Evolutionary conservation across 2,329 filamentous ascomycete genomes (phyloP), one percentile per base, ranked within the genome.

Genomic region (Phialophora macrospora): DNA sequence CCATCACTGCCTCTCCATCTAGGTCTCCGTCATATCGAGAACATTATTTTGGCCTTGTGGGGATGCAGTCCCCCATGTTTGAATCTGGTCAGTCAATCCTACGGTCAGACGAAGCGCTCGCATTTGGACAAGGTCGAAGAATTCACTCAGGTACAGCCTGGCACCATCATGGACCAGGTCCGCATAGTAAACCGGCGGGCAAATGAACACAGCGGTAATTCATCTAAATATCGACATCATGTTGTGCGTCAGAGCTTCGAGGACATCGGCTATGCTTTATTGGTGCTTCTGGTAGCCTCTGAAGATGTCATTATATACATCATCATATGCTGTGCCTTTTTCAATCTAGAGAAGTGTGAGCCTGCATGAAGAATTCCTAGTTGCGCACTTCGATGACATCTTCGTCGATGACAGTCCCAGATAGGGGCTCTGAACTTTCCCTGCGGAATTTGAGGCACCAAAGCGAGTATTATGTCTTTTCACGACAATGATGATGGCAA

Each of bases 401-500:
- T 34, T 92, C 89, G 76, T 97, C 93, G 52, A 97, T 91, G 0
- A 97, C 85, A 0, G 93, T 96, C 20, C 93, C 93, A n/a, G 14
- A 44, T 87, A 88, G 64, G 82, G 2, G 89, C 84, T 71, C 96
- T 96, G n/a, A 84, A 83, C 17, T n/a, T n/a, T 8, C 17, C 1
- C 75, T 67, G 4, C 80, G 72, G 52, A 12, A 1, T 80, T 76
- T 0, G 88, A 89, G 0, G 92, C 91, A 74, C 90, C 96, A 79
- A 97, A 96, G 0, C 93, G 87, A 0, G 91, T 96, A 73, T 96
- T 89, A 71, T 97, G 93, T 0, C 93, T 86, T 79, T 97, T 97
- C 24, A 93, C 92, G 0, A 93, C 93, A 3, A 96, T 83, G 34
- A 96, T 81, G 58, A 97, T 84, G 0, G 89, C 84, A 9, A 96